phyloP scores from a whole-genome alignment of 2,329 filamentous ascomycete species.

The Colletotrichum sp. region DNA sequence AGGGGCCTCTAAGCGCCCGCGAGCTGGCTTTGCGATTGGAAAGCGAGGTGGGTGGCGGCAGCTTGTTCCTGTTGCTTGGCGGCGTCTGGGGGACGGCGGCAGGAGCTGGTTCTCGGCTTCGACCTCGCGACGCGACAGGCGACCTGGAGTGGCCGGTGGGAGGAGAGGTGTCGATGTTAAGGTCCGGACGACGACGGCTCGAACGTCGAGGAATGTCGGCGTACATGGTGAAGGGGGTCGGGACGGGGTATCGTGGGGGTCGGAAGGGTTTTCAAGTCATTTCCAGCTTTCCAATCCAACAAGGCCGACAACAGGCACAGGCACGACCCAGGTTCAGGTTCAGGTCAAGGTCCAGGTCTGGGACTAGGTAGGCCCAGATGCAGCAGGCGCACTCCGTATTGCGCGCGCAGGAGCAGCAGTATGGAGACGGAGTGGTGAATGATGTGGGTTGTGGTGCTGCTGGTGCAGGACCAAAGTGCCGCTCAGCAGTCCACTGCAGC shows the following conservation, averaged over 20 bases:
- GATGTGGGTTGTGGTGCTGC: neutral
- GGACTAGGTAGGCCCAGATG: neutral
- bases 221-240: constrained; percentile 12
- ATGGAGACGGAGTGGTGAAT: neutral
- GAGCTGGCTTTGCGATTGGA: constrained; percentile 33
- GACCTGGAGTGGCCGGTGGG: constrained; percentile 2
- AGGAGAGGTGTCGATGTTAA: constrained; percentile 24
- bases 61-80: constrained; percentile 13
- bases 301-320: neutral
- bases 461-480: neutral
- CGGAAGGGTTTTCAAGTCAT: constrained; percentile 20
- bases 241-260: constrained; percentile 11
- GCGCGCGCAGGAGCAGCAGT: neutral
- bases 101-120: neutral
- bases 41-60: neutral
- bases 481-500: neutral
- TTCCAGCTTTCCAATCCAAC: constrained; percentile 3
- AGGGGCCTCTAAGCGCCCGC: constrained; percentile 34
- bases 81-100: constrained; percentile 12
- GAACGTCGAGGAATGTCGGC: constrained; percentile 17
- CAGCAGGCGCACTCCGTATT: neutral
- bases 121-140: constrained; percentile 6
- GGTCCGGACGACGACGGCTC: constrained; percentile 24
- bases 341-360: neutral
- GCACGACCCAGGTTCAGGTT: neutral